Evolutionary conservation across 148 eudicot genomes (phyloP).

Genomic region (Polygonum aviculare): DNA sequence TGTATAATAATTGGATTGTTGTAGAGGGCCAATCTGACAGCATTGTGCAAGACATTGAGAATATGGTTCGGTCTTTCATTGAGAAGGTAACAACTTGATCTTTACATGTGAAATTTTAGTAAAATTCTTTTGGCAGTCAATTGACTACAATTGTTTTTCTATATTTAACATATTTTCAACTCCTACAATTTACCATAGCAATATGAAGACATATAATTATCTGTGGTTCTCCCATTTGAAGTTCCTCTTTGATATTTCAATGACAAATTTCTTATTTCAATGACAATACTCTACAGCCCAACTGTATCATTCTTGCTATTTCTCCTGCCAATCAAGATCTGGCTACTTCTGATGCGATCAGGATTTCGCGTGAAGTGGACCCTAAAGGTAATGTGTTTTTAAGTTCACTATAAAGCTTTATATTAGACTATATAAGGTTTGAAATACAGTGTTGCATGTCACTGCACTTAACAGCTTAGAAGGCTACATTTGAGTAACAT

Average conservation of each 20-base stretch:
- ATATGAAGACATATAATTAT: not conserved
- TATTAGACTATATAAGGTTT: not conserved
- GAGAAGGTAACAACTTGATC: conserved; percentile 28
- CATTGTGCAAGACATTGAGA: conserved; percentile 39
- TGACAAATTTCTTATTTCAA: not conserved
- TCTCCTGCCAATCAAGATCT: conserved; percentile 82
- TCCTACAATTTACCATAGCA: not conserved
- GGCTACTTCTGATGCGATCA: conserved; percentile 72
- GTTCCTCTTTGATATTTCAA: not conserved
- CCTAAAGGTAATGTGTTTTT: conserved; percentile 39
- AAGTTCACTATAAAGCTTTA: not conserved
- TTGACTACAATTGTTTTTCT: too few relatives aligned
- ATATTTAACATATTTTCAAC: not conserved
- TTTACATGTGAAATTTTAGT: not conserved
- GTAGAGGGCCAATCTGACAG: conserved; percentile 61
- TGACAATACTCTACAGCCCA: conserved; percentile 41
- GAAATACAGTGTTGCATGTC: not conserved
- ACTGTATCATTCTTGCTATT: conserved; percentile 59
- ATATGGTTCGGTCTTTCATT: conserved; percentile 42
- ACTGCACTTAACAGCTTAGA: not conserved
- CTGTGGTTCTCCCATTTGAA: not conserved
- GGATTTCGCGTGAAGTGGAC: conserved; percentile 65
- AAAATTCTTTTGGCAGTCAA: not conserved
- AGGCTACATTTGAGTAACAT: conserved; percentile 17
- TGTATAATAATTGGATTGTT: conserved; percentile 11